A percentile compares a stretch with the other conserved stretches of the same genome.
phyloP scores from a whole-genome alignment of 768 basidiomycete genomes.

The Pulveroboletus sp. region DNA sequence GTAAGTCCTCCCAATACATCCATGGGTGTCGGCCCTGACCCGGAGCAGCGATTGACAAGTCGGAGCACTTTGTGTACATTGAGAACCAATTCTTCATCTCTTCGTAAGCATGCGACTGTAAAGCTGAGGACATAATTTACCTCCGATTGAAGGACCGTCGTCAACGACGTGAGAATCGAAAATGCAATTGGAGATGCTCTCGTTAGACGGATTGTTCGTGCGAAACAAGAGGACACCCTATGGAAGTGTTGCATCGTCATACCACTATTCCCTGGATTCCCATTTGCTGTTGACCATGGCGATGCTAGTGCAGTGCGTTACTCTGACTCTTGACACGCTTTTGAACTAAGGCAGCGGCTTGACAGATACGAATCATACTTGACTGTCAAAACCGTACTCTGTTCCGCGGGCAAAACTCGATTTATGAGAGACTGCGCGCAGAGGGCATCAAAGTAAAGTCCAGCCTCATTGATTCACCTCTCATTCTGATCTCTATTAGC shows the following conservation, averaged over 20 bases:
- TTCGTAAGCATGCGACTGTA: constrained; percentile 49
- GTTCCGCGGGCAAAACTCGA: constrained; percentile 83
- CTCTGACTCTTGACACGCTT: not conserved
- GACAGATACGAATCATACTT: constrained; percentile 85
- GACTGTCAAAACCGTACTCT: constrained; percentile 94
- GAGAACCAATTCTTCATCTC: constrained; percentile 94
- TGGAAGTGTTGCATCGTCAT: constrained; percentile 95
- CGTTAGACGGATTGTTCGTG: constrained; percentile 84
- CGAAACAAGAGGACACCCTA: constrained; percentile 69
- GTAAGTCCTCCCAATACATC: constrained; percentile 32
- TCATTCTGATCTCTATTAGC: constrained; percentile 42
- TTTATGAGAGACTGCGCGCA: constrained; percentile 78
- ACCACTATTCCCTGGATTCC: constrained; percentile 89
- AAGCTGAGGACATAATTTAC: not conserved
- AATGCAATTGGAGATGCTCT: constrained; percentile 95
- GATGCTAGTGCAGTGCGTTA: constrained; percentile 83
- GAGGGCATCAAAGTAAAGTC: constrained; percentile 78
- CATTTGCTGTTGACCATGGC: constrained; percentile 86
- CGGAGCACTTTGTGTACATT: constrained; percentile 97
- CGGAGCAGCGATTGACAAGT: constrained; percentile 75
- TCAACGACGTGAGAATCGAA: constrained; percentile 82
- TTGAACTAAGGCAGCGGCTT: not conserved
- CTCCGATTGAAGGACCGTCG: constrained; percentile 54
- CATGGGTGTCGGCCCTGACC: not conserved
- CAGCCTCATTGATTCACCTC: not conserved